Evolutionary conservation across 495 filamentous ascomycete species (phyloP).

Genomic region (Cairneyella variabilis): DNA sequence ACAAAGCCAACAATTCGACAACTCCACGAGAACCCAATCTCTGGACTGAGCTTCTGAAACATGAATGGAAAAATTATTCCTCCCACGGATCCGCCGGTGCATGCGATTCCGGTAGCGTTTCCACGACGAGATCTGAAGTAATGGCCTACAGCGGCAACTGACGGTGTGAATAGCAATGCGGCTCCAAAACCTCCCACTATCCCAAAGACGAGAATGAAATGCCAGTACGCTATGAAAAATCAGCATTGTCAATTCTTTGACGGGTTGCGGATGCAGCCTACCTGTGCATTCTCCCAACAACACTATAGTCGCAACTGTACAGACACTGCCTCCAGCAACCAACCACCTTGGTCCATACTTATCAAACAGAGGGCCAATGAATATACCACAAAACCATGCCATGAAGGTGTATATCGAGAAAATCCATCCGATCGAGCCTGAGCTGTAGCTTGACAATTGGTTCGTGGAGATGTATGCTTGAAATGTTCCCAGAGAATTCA

Average conservation of each 20-base stretch:
- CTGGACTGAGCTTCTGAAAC: slow-evolving; percentile 53
- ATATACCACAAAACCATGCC: slow-evolving; percentile 42
- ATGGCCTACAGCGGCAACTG: slow-evolving; percentile 72
- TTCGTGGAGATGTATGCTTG: slow-evolving; percentile 65
- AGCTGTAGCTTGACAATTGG: slow-evolving; percentile 56
- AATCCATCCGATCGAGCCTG: slow-evolving; percentile 68
- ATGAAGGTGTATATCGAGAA: slow-evolving; percentile 72
- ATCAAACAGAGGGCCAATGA: slow-evolving; percentile 64
- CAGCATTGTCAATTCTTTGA: neutral
- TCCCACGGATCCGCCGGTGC: slow-evolving; percentile 72
- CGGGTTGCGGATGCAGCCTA: neutral
- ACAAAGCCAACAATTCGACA: slow-evolving; percentile 68
- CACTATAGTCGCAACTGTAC: slow-evolving; percentile 47
- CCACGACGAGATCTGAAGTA: slow-evolving; percentile 75
- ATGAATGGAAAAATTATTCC: slow-evolving; percentile 71
- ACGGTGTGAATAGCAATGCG: slow-evolving; percentile 80
- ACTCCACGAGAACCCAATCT: slow-evolving; percentile 66
- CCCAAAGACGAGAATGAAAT: slow-evolving; percentile 78
- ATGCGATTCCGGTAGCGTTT: slow-evolving; percentile 75
- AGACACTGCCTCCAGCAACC: slow-evolving; percentile 44
- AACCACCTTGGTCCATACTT: slow-evolving; percentile 50
- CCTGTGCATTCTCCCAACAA: slow-evolving; percentile 37
- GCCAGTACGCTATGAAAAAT: slow-evolving; percentile 59
- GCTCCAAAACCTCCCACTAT: slow-evolving; percentile 71
- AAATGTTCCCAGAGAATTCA: slow-evolving; percentile 74